Percentiles rank a stretch among this genome's conserved stretches.
Conservation (phyloP, 768 basidiomycete genomes). For the Crucibulum laeve region DNA sequence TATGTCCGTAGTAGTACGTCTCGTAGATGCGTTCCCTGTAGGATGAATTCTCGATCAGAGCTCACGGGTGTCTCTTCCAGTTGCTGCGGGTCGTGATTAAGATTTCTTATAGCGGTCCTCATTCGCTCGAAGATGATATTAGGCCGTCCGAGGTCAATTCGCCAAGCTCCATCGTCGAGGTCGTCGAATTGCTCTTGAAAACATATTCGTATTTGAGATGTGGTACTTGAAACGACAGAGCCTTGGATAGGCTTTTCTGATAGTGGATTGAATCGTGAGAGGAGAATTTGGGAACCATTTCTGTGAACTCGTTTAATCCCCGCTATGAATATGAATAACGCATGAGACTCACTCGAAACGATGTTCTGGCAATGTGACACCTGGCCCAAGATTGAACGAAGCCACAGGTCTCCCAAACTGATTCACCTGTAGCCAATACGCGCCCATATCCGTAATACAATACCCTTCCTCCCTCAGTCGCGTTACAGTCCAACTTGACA, state of each 20-base stretch:
- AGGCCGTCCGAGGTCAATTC: slow-evolving; percentile 67
- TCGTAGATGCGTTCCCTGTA: slow-evolving; percentile 65
- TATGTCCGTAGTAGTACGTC: slow-evolving; percentile 67
- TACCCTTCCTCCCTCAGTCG: slow-evolving; percentile 69
- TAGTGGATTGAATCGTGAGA: slow-evolving; percentile 62
- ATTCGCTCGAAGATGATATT: slow-evolving; percentile 68
- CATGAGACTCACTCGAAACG: slow-evolving; percentile 64
- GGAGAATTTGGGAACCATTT: slow-evolving; percentile 63
- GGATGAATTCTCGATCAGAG: slow-evolving; percentile 20
- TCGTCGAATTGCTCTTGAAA: slow-evolving; percentile 45
- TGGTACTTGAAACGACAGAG: slow-evolving; percentile 43
- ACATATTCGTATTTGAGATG: slow-evolving; percentile 51
- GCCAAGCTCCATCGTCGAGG: slow-evolving; percentile 49
- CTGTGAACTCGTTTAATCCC: slow-evolving; percentile 29
- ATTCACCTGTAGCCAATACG: slow-evolving; percentile 64
- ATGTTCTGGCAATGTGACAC: slow-evolving; percentile 57
- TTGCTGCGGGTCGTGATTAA: slow-evolving; percentile 49
- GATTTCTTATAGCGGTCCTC: slow-evolving; percentile 54
- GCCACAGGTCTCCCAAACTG: slow-evolving; percentile 66
- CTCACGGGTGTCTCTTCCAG: slow-evolving; percentile 27
- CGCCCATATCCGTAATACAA: slow-evolving; percentile 58
- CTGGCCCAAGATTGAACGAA: slow-evolving; percentile 60
- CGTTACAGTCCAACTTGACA: slow-evolving; percentile 62
- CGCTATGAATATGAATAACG: slow-evolving; percentile 1
- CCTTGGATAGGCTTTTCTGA: slow-evolving; percentile 50